Base-by-base conservation (phyloP, 495 filamentous ascomycete species). In the Penicillium taxi region DNA sequence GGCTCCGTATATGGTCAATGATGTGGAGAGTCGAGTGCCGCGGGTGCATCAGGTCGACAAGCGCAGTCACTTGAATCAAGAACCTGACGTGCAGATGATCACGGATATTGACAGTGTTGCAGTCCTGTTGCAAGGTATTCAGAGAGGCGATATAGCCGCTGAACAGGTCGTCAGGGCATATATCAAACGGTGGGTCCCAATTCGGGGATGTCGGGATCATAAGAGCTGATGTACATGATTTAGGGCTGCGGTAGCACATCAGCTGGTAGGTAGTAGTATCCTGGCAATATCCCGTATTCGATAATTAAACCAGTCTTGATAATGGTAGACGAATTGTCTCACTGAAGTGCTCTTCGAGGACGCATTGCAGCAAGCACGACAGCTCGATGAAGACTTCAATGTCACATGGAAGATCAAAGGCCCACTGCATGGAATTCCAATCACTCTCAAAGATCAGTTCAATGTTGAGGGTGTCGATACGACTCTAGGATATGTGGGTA, bases 381-480 rank as follows among this genome's bases (percentile, higher is more conserved):
- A 60, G 5, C 66, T 83, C 13, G 82, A 85, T 50, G 47, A 39
- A 14, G 62, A 67, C 22, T 65, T 74, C 23, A 37, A 53, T 6
- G 40, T 52, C 21, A 70, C 69, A 0, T 64, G 67, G 0, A 57
- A 66, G 28, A 48, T 67, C 0, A 53, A 71, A 28, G 81, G 81
- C 0, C 74, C 77, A 1, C 59, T 86, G 3, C 80, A 84, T 46
- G 80, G 81, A 2, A 60, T 85, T 6, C 80, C 79, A 1, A 60
- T 85, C 25, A 70, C 64, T 1, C 35, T 82, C 5, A 82, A 86
- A 48, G 81, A 85, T 41, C 70, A 75, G 17, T 84, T 84, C 55
- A 70, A 80, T 27, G 55, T 85, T 35, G 68, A 68, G 40, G 77
- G 72, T n/a, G 50, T 70, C 14, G 73, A 82, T 37, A 57, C 71